A percentile compares a stretch with the other conserved stretches of the same genome.
phyloP scores from a whole-genome alignment of 495 filamentous ascomycete genomes.

The Hapsidospora chrysogenum region DNA sequence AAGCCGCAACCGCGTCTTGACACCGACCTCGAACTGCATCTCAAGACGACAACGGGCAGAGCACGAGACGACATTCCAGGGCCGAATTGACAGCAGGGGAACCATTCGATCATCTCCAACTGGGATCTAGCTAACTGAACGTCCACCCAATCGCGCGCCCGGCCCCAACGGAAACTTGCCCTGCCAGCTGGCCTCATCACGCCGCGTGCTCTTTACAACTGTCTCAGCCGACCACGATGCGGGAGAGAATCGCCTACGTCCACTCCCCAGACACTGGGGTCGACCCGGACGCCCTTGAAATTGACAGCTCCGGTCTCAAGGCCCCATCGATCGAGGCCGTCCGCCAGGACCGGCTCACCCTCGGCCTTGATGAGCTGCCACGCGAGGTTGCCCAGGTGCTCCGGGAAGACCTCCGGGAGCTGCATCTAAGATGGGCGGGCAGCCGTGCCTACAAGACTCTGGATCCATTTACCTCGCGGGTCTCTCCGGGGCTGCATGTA shows the following conservation, averaged over 20 bases:
- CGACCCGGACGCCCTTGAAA: constrained; percentile 37
- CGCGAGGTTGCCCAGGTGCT: constrained; percentile 47
- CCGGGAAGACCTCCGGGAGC: constrained; percentile 41
- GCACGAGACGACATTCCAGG: too few species aligned
- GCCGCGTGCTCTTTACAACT: too few species aligned
- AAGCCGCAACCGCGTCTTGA: too few species aligned
- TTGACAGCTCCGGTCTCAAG: constrained; percentile 31
- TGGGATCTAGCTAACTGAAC: too few species aligned
- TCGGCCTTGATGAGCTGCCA: constrained; percentile 58
- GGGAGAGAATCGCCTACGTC: constrained; percentile 70
- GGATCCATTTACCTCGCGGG: constrained; percentile 54
- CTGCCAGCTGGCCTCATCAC: neutral
- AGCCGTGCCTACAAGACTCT: constrained; percentile 34
- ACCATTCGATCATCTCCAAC: too few species aligned
- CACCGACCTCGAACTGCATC: too few species aligned
- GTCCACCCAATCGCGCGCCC: too few species aligned
- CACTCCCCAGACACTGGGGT: constrained; percentile 44
- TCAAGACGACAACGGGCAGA: too few species aligned
- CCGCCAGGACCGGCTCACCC: constrained; percentile 66
- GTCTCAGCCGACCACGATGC: constrained; percentile 50
- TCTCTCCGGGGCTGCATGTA: constrained; percentile 70
- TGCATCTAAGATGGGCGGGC: constrained; percentile 70
- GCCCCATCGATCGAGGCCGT: constrained; percentile 43
- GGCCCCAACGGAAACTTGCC: too few species aligned
- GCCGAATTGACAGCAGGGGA: too few species aligned